Evolutionary conservation across 768 basidiomycete genomes (phyloP), one percentile per base, ranked within the genome.

Genomic region (Phaeolepiota aurea): DNA sequence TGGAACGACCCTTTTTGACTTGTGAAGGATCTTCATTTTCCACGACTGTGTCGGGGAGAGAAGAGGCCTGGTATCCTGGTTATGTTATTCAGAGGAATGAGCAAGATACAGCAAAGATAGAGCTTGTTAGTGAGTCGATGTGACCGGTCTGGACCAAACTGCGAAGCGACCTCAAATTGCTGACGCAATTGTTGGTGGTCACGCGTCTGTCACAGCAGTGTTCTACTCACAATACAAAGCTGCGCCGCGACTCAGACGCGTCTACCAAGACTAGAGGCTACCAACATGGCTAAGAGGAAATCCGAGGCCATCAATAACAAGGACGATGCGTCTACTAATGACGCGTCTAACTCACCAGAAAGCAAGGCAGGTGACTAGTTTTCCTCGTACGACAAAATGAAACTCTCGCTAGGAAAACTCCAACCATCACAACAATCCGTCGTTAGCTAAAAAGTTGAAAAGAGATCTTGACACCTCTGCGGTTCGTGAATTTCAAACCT

Each of bases 21-120:
- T 84, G 62, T 82, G 82, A 53, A 78, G 71, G 64, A 92, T 89
- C 77, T 84, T 89, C 89, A 92, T 92, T 53, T 63, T 72, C 75
- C 74, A 66, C 68, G 72, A 69, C 62, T 45, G 62, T 51, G 63
- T 68, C 71, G 64, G 56, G 61, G 51, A 57, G 48, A 56, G 34
- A 44, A 37, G 44, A 42, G 15, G 40, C 32, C 19, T 20, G 32
- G 20, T 23, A n/a, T 9, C 37, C 12, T 43, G 42, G 40, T 32
- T 36, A 40, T 42, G 16, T 7, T 28, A 7, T 7, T 28, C n/a
- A 7, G 25, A n/a, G n/a, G 7, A 28, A 28, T 28, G 25, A 28
- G n/a, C 7, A 28, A 7, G n/a, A 7, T 7, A 28, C 7, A 28
- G n/a, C 25, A 28, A 28, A 28, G 25, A 7, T 28, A 7, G 25